Conservation (phyloP, 2,329 filamentous ascomycete species). For the Penicillium decumbens region DNA sequence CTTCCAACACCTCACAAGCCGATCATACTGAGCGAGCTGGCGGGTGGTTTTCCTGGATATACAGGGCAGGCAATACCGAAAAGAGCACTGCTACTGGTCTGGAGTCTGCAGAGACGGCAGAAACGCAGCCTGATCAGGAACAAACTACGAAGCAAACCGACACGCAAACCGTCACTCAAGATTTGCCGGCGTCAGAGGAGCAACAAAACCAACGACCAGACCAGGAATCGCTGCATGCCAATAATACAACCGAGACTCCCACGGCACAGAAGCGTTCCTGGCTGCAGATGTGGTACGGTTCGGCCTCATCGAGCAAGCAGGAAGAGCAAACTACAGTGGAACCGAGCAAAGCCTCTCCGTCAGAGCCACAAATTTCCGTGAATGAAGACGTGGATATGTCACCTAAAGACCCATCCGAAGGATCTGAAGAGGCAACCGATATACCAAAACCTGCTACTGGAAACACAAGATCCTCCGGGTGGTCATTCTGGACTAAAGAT, state of each 20-base stretch:
- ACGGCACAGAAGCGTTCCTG: constrained; percentile 39
- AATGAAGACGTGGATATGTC: constrained; percentile 15
- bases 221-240: constrained; percentile 9
- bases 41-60: constrained; percentile 41
- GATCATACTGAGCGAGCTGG: constrained; percentile 18
- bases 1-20: constrained; percentile 11
- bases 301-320: constrained; percentile 22
- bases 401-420: constrained; percentile 16
- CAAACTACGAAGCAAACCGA: constrained; percentile 13
- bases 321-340: constrained; percentile 22
- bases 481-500: constrained; percentile 43
- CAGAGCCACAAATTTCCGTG: constrained; percentile 9
- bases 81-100: constrained; percentile 8
- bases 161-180: constrained; percentile 4
- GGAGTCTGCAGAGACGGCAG: constrained; percentile 14
- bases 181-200: constrained; percentile 6
- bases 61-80: constrained; percentile 20
- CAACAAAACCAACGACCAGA: constrained; percentile 4
- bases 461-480: constrained; percentile 32
- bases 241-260: constrained; percentile 8
- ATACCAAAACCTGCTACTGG: constrained; percentile 22
- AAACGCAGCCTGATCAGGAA: constrained; percentile 6
- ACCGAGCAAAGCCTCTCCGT: constrained; percentile 4
- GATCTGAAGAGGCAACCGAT: constrained; percentile 20
- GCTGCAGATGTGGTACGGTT: constrained; percentile 44